Evolutionary conservation across 169 alveolate species (phyloP).

Genomic region (Plasmodium chabaudi): DNA sequence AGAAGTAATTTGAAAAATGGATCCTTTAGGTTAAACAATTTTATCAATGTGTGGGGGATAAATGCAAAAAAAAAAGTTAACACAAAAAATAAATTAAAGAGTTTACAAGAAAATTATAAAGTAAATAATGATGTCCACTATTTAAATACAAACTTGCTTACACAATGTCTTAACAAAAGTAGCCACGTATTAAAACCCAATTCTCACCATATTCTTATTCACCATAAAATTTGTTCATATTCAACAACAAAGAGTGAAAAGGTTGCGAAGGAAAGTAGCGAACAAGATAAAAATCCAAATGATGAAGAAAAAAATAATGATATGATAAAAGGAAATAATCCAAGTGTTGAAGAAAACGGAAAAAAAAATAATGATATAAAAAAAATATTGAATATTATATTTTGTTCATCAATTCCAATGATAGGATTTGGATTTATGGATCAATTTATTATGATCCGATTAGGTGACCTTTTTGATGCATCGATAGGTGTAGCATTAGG

Average conservation of each 20-base stretch:
- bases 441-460: conserved; percentile 69
- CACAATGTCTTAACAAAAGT: too few species aligned
- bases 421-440: conserved; percentile 72
- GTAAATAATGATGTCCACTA: neutral
- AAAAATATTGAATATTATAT: conserved; percentile 51
- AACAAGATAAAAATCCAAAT: neutral
- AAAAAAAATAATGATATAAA: conserved; percentile 46
- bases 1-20: conserved; percentile 2
- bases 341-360: too few species aligned
- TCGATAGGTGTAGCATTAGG: conserved; percentile 70
- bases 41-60: neutral
- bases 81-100: conserved; percentile 14
- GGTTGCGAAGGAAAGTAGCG: neutral
- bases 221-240: too few species aligned
- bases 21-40: neutral
- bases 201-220: too few species aligned
- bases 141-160: too few species aligned
- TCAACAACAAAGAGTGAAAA: too few species aligned
- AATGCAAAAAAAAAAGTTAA: neutral
- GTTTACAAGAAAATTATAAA: neutral
- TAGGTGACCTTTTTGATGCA: conserved; percentile 73
- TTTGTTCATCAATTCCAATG: conserved; percentile 74
- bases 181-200: too few species aligned
- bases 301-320: neutral
- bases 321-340: neutral